Evolutionary conservation across 2,329 filamentous ascomycete species (phyloP), one percentile per base, ranked within the genome.

Genomic region (Cordyceps sp.): DNA sequence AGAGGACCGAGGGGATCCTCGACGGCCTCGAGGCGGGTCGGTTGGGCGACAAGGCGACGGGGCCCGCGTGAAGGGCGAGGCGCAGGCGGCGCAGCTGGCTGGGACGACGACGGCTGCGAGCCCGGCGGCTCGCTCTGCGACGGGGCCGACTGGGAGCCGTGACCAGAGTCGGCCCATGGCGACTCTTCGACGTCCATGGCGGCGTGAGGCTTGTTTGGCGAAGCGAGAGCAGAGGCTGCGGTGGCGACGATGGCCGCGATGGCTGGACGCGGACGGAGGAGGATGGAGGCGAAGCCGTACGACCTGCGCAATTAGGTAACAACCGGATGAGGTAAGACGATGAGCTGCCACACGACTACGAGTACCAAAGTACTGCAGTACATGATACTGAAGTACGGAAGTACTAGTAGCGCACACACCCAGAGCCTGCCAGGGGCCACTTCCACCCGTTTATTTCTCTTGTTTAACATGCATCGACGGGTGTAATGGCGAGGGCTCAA

Each of bases 1-100:
- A 92, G 61, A 16, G 82, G 82, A 2, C 82, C 83, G 29, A 86
- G 68, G 34, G 79, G 78, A 49, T 85, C 79, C 27, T 77, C 71
- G 42, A 83, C 77, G 38, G 77, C 78, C 56, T 88, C 75, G 37
- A 88, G 76, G 33, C 74, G 77, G 29, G 81, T 85, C 20, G 78
- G 72, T 50, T 86, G 79, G 36, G 77, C 76, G 42, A 77, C 75
- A 47, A 84, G 61, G 39, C 74, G 70, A 41, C 74, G 72, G 24
- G 64, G 64, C n/a, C 56, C 50, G 39, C 64, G 61, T 18, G 60
- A 59, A 10, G 60, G 52, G 21, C 63, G 60, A 39, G 54, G 46
- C 16, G 53, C 39, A 20, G 55, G 34, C 18, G 48, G 42, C 17
- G 45, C 42, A 27, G 51, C 48, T 32, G 45, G 37, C 36, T 53